Evolutionary conservation across 2,329 filamentous ascomycete genomes (phyloP).

Genomic region (Grosmannia penicillata): DNA sequence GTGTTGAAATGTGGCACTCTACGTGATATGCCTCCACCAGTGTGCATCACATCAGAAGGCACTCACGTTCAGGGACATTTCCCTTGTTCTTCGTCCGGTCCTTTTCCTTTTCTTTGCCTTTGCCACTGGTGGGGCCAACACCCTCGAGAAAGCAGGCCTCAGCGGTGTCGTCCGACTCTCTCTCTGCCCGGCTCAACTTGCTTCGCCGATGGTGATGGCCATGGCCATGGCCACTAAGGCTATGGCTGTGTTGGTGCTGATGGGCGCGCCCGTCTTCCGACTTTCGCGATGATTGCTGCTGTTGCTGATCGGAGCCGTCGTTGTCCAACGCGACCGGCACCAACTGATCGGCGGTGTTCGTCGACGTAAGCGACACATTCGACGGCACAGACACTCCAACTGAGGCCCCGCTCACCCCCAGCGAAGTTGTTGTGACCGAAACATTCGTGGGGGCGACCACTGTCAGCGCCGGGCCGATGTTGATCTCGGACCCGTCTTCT

Average conservation of each 20-base stretch:
- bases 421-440: not conserved
- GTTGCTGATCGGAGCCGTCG: not conserved
- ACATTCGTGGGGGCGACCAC: not conserved
- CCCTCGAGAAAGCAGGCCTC: not conserved
- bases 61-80: slow-evolving; percentile 17
- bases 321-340: too few species aligned
- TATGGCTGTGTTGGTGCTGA: slow-evolving; percentile 10
- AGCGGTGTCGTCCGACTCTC: slow-evolving; percentile 1
- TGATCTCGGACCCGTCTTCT: slow-evolving; percentile 7
- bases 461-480: not conserved
- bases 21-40: not conserved
- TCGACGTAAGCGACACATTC: too few species aligned
- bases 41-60: slow-evolving; percentile 16
- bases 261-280: too few species aligned
- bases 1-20: too few species aligned
- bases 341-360: too few species aligned
- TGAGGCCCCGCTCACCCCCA: too few species aligned
- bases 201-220: slow-evolving; percentile 10
- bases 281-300: not conserved
- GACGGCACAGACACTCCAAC: too few species aligned
- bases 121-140: slow-evolving; percentile 11
- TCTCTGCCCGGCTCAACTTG: slow-evolving; percentile 5
- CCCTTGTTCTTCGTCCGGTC: slow-evolving; percentile 8
- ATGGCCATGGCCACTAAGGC: too few species aligned
- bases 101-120: slow-evolving; percentile 13